Conservation (phyloP, 2,329 filamentous ascomycete genomes). For the Pezicula carpinea region DNA sequence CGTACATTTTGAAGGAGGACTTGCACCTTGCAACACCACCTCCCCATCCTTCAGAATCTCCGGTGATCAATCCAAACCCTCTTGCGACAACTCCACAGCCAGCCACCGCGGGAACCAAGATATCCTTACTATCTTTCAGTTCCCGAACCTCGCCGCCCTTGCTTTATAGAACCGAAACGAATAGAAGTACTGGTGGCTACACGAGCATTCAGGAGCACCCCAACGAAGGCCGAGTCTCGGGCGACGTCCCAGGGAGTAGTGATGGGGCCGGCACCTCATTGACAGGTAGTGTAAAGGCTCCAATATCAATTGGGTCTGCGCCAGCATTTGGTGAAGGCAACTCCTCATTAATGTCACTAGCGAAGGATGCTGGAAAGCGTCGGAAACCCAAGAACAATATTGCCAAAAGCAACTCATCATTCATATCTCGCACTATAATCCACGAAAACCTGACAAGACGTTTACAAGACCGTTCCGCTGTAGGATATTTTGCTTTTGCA, state of each 20-base stretch:
- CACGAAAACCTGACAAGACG: conserved; percentile 78
- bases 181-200: conserved; percentile 41
- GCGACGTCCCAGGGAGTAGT: conserved; percentile 55
- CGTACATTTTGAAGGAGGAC: conserved; percentile 86
- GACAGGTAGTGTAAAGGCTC: conserved; percentile 35
- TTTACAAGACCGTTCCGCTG: conserved; percentile 69
- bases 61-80: conserved; percentile 82
- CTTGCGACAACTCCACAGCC: conserved; percentile 79
- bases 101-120: conserved; percentile 77
- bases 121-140: conserved; percentile 60
- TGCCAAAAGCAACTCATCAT: conserved; percentile 96
- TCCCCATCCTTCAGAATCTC: conserved; percentile 90
- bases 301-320: conserved; percentile 32
- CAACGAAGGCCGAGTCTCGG: conserved; percentile 54
- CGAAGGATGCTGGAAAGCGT: conserved; percentile 73
- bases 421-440: conserved; percentile 92
- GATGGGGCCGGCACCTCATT: conserved; percentile 47
- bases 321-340: conserved; percentile 87
- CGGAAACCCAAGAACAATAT: conserved; percentile 98
- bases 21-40: conserved; percentile 89
- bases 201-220: conserved; percentile 57
- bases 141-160: conserved; percentile 37
- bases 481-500: conserved; percentile 85
- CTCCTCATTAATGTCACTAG: conserved; percentile 54
- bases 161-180: conserved; percentile 50